Evolutionary conservation across 768 basidiomycete species (phyloP), one percentile per base, ranked within the genome.

Genomic region (Cytidiella melzeri): DNA sequence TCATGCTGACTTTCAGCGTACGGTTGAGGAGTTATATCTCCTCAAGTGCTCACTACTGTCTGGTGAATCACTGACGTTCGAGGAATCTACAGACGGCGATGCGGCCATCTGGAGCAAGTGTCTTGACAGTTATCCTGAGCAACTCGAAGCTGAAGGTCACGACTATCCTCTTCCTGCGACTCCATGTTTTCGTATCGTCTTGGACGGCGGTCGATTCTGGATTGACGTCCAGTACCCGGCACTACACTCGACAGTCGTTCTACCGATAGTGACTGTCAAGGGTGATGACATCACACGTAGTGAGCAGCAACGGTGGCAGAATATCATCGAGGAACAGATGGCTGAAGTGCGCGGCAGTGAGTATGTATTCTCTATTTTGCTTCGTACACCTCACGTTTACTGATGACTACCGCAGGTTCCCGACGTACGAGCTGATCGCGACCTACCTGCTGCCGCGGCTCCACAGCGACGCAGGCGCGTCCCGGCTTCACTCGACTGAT

Each of bases 1-100:
- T 34, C 30, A 7, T 34, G 21, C 21, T 25, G 20, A 34, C 10
- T 13, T 57, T 12, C 27, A 40, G 4, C 51, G 38, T 23, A 69
- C 69, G 30, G 61, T 73, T 34, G 61, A 79, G 60, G 84, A 88
- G 57, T 62, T 87, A 0, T 72, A 79, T 41, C 66, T 88, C 34
- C 74, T 89, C 21, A 68, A 65, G 47, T 78, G 73, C 30, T 84
- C 84, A 0, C 71, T 88, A 1, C 69, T 89, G 10, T 81, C 83
- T 0, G 75, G 70, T 4, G 86, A 89, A 67, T 25, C 57, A 3
- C 58, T 83, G 39, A 45, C 61, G 0, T 79, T 83, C 45, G 24
- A 34, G 7, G 9, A 34, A 2, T 55, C 64, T 2, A 36, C 60
- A 1, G 50, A 69, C 2, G 71, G 74, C 4, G 71, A 75, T 41